Percentiles rank a stretch among this genome's conserved stretches.
Conservation (phyloP, 768 basidiomycete species). For the Saitozyma podzolica region DNA sequence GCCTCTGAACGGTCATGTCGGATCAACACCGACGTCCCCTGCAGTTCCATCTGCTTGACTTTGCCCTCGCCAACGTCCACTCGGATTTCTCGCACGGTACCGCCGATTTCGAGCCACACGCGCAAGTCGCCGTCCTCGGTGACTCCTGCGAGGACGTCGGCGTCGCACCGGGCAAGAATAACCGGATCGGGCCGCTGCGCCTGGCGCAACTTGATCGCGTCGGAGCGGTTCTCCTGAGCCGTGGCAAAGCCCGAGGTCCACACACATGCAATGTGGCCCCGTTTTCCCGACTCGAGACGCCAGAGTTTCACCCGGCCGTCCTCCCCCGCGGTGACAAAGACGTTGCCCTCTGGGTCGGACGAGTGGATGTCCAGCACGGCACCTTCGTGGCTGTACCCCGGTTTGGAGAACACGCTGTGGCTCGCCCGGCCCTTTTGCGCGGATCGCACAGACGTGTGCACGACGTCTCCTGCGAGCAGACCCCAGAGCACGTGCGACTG, state of each 20-base stretch:
- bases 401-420: too few relatives aligned
- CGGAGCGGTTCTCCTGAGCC: conserved; percentile 28
- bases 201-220: conserved; percentile 28
- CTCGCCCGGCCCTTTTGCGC: not conserved
- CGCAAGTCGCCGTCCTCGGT: conserved; percentile 43
- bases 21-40: conserved; percentile 16
- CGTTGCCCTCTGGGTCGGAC: not conserved
- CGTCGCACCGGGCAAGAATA: conserved; percentile 32
- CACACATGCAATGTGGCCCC: conserved; percentile 20
- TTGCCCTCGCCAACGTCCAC: conserved; percentile 33
- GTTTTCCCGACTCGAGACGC: conserved; percentile 13
- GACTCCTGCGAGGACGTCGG: conserved; percentile 34
- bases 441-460: conserved; percentile 34
- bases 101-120: conserved; percentile 22
- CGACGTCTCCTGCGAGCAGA: conserved; percentile 28
- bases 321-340: conserved; percentile 33
- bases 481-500: conserved; percentile 43
- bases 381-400: too few relatives aligned
- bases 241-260: conserved; percentile 17
- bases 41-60: conserved; percentile 24
- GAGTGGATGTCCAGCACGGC: too few relatives aligned
- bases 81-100: conserved; percentile 14
- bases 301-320: conserved; percentile 47
- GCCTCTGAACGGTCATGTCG: not conserved
- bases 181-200: conserved; percentile 28